Conservation (phyloP, 2,329 filamentous ascomycete species). For the Pestalotiopsis sp. region DNA sequence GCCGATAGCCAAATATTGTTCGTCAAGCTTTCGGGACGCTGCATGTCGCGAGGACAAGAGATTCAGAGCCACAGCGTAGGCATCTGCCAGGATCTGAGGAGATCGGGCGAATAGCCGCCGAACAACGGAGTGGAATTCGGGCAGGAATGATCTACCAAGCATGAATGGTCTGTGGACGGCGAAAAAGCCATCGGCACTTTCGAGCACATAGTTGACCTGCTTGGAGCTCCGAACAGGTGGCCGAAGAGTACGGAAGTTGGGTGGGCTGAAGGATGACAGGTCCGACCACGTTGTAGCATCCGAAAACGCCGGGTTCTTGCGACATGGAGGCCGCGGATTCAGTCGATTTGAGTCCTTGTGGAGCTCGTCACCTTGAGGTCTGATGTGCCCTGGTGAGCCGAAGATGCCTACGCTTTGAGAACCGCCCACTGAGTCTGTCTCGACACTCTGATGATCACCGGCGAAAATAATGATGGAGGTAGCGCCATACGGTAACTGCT, state of each 20-base stretch:
- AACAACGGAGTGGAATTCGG: constrained; percentile 12
- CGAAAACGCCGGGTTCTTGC: not conserved
- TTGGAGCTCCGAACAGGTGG: not conserved
- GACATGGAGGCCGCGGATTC: not conserved
- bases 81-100: constrained; percentile 14
- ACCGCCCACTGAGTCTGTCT: not conserved
- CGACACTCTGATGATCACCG: not conserved
- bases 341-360: not conserved
- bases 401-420: not conserved
- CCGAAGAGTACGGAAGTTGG: constrained; percentile 5
- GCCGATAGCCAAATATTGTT: constrained; percentile 6
- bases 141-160: constrained; percentile 13
- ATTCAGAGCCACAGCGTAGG: constrained; percentile 13
- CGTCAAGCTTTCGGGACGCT: not conserved
- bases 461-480: constrained; percentile 8
- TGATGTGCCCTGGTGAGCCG: not conserved
- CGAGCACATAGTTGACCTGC: constrained; percentile 11
- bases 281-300: not conserved
- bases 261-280: not conserved
- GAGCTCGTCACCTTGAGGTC: not conserved
- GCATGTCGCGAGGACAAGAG: constrained; percentile 10
- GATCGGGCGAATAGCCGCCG: constrained; percentile 11
- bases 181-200: constrained; percentile 14
- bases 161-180: constrained; percentile 14
- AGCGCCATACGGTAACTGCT: not conserved